These are phyloP conservation scores for Metarhizium guizhouense DNA, from an alignment of 2,329 filamentous ascomycete genomes.

Conservation along the genomic window DNA sequence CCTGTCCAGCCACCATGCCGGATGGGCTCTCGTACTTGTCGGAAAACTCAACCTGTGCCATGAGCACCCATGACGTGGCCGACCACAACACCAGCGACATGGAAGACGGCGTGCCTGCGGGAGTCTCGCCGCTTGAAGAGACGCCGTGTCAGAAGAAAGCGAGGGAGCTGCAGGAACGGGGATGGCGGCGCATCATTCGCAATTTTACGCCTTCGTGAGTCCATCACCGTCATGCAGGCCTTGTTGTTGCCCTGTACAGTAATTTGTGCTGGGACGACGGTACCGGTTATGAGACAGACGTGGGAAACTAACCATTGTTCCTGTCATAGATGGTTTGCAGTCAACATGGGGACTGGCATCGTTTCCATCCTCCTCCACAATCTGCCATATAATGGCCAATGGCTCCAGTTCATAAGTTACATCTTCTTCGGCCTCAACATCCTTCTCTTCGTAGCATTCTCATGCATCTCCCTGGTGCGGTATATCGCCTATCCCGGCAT, in stretches of 20 bases:
- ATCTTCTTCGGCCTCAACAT: constrained; percentile 53
- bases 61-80: not conserved
- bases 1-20: not conserved
- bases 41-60: not conserved
- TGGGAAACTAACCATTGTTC: not conserved
- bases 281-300: not conserved
- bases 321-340: constrained; percentile 43
- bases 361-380: constrained; percentile 53
- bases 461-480: constrained; percentile 45
- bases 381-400: constrained; percentile 50
- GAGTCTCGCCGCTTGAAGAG: constrained; percentile 1
- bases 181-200: constrained; percentile 37
- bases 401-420: constrained; percentile 51
- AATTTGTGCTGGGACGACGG: too few species aligned
- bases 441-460: constrained; percentile 45
- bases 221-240: not conserved
- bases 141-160: constrained; percentile 17
- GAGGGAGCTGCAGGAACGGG: constrained; percentile 17
- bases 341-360: constrained; percentile 61
- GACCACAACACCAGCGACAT: not conserved
- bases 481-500: constrained; percentile 59
- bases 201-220: constrained; percentile 48
- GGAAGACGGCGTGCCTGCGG: not conserved
- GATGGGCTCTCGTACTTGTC: not conserved
- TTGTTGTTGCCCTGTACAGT: too few species aligned